Percentiles rank a stretch among this genome's conserved stretches.
Evolutionary conservation across 257 asterid genomes (phyloP).

Genomic region (Rubia yunnanensis): DNA sequence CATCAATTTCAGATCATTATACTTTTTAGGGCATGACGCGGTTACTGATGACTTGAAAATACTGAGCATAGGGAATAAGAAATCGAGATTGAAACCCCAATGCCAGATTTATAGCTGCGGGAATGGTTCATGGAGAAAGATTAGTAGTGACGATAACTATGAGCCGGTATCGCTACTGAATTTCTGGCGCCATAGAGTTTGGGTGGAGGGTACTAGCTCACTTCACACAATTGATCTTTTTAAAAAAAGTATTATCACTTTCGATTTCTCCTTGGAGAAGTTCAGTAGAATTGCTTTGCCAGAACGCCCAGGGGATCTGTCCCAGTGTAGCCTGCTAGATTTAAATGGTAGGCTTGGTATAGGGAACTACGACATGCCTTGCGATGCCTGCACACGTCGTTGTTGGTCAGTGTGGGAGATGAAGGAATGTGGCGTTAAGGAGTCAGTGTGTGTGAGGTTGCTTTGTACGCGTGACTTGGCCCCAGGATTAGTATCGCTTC

Average conservation of each 20-base stretch:
- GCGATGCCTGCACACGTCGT: not conserved
- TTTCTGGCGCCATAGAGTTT: too few species aligned
- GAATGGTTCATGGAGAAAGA: not conserved
- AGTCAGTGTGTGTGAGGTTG: not conserved
- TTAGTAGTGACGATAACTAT: not conserved
- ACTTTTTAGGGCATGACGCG: not conserved
- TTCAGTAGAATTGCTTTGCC: not conserved
- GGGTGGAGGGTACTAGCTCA: not conserved
- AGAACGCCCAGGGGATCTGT: not conserved
- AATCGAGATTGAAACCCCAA: too few species aligned
- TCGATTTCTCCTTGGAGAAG: not conserved
- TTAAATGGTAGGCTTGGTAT: not conserved
- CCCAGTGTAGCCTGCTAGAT: too few species aligned
- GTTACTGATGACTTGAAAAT: not conserved
- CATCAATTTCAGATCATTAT: too few species aligned
- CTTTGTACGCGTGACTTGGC: not conserved
- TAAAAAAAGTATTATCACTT: too few species aligned
- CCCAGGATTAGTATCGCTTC: too few species aligned
- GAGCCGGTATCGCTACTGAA: not conserved
- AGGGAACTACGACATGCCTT: rapidly evolving
- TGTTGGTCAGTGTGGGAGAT: not conserved
- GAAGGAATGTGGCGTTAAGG: not conserved
- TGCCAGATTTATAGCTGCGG: not conserved
- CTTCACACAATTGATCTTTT: not conserved
- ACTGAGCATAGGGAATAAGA: not conserved